phyloP scores from a whole-genome alignment of 2,329 filamentous ascomycete species.

The Acrocalymma vagum region DNA sequence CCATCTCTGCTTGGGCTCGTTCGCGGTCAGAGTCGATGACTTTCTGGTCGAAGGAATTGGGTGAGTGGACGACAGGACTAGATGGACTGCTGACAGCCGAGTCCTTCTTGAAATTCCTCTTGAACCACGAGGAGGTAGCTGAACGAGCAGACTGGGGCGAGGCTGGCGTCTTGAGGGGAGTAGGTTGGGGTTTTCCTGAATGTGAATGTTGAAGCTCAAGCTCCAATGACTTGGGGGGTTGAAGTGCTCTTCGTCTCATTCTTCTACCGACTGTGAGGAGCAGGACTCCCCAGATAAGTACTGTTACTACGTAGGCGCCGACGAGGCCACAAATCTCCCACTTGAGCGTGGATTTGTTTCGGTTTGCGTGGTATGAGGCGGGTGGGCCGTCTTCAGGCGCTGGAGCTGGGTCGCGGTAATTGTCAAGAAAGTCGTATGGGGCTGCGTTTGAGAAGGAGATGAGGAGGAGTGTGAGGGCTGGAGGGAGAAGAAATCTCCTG shows the following conservation, averaged over 20 bases:
- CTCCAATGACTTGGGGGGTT: constrained; percentile 61
- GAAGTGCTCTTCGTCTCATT: constrained; percentile 56
- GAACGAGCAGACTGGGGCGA: constrained; percentile 42
- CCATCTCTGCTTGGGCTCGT: constrained; percentile 82
- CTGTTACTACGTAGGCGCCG: constrained; percentile 80
- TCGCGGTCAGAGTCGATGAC: constrained; percentile 78
- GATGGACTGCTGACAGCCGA: constrained; percentile 33
- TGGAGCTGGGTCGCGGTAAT: constrained; percentile 35
- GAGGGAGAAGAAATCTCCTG: constrained; percentile 32
- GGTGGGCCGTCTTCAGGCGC: constrained; percentile 39
- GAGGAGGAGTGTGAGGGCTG: constrained; percentile 34
- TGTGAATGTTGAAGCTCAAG: too few species aligned
- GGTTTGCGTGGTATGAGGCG: constrained; percentile 35
- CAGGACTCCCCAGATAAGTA: constrained; percentile 74
- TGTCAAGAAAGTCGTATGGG: constrained; percentile 34
- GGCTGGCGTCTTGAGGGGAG: constrained; percentile 37
- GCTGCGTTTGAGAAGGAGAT: constrained; percentile 30
- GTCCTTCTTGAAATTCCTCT: constrained; percentile 42
- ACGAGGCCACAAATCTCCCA: constrained; percentile 85
- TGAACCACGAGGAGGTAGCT: constrained; percentile 42
- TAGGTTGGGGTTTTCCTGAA: constrained; percentile 53
- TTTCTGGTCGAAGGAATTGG: constrained; percentile 77
- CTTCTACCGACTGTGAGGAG: constrained; percentile 57
- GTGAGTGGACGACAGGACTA: constrained; percentile 61
- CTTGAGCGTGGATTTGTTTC: constrained; percentile 68